phyloP scores from a whole-genome alignment of 768 basidiomycete genomes.

The Xerocomellus amylosporus region DNA sequence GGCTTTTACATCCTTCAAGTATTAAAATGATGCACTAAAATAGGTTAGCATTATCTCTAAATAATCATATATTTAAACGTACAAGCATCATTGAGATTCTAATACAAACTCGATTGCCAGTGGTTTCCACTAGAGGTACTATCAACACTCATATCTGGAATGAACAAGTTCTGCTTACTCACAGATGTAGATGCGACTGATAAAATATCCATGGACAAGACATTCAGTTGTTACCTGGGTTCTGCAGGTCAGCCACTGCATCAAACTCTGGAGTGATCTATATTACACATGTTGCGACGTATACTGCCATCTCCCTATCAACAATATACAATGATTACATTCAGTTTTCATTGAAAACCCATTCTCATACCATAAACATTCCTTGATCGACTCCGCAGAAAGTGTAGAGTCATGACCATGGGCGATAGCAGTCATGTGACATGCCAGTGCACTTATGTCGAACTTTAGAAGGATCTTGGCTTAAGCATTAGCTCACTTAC shows the following conservation, averaged over 20 bases:
- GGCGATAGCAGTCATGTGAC: conserved; percentile 1
- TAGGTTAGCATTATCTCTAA: not conserved
- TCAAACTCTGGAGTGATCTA: not conserved
- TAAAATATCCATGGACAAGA: conserved; percentile 25
- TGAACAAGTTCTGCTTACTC: not conserved
- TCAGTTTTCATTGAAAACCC: not conserved
- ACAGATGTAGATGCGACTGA: conserved; percentile 24
- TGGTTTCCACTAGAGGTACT: conserved; percentile 8
- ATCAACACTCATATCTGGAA: not conserved
- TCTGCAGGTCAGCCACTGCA: conserved; percentile 1
- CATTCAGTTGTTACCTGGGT: conserved; percentile 16
- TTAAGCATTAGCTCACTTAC: conserved; percentile 4
- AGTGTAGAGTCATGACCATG: not conserved
- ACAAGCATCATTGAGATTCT: conserved; percentile 18
- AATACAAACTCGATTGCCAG: not conserved
- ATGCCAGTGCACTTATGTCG: conserved; percentile 9
- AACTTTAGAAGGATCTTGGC: not conserved
- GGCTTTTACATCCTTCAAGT: conserved; percentile 22
- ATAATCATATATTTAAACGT: not conserved
- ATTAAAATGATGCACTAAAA: conserved; percentile 13
- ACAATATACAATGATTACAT: not conserved
- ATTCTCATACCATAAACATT: conserved; percentile 8
- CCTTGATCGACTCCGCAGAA: not conserved
- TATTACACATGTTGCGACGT: conserved; percentile 18
- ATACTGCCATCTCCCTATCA: conserved; percentile 13